Evolutionary conservation across 441 rosid species (phyloP), one percentile per base, ranked within the genome.

Genomic region (Populus tomentosa): DNA sequence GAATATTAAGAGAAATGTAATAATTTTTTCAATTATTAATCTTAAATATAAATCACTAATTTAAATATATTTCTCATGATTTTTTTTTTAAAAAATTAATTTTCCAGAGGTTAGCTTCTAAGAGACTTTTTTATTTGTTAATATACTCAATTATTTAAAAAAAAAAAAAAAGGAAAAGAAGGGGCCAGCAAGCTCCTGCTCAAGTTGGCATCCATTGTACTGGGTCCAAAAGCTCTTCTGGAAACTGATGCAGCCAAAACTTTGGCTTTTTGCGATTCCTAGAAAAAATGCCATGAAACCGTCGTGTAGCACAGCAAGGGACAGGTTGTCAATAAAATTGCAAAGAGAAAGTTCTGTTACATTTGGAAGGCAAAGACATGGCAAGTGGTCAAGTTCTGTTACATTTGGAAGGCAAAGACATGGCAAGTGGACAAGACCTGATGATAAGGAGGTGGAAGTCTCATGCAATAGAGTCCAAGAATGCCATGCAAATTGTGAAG

Each of bases 401-500:
- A 3, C 26, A 3, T 50, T 10, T 14, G 63, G 14, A 16, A 2
- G 1, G 4, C 3, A 11, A 42, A 11, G 5, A 62, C 28, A 40
- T 10, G 59, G 7, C 59, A 50, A 18, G 59, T 16, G 59, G n/a
- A 50, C 80, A 71, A 0, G 76, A 42, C 36, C 68, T n/a, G 0
- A 24, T 56, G 56, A 67, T 36, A 36, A 70, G 0, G 33, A 26
- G 65, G 78, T 38, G 28, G 7, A 46, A 23, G 56, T 56, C 23
- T 9, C 77, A 76, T 81, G 86, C 80, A 78, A 23, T 50, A 46
- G 67, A 0, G 75, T 72, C 80, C 79, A 80, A 76, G 63, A 70
- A 11, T 50, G n/a, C 20, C 84, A 78, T 81, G 80, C 84, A 78
- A 68, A 35, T 36, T 71, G 28, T 33, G 42, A 36, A 18, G 33